These are phyloP conservation scores for Penicillium brasilianum DNA, from an alignment of 2,329 filamentous ascomycete species.

Conservation along the genomic window DNA sequence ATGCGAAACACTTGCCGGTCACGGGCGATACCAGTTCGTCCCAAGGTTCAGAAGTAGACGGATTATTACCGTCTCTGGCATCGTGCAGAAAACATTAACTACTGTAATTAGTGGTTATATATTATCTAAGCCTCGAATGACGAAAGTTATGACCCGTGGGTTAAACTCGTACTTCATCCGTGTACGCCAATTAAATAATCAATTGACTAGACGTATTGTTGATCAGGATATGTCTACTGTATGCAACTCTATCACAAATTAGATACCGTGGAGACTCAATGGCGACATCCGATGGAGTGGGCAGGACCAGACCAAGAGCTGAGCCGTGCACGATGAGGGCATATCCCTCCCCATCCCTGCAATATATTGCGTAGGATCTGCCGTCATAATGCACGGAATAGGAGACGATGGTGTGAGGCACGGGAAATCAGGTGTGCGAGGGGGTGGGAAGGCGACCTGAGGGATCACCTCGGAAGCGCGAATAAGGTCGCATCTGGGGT, in stretches of 20 bases:
- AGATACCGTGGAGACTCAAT: neutral
- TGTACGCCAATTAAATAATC: neutral
- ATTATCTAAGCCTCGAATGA: neutral
- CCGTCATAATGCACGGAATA: slow-evolving; percentile 9
- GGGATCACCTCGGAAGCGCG: slow-evolving; percentile 7
- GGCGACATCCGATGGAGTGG: neutral
- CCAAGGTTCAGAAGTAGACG: neutral
- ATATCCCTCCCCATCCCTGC: slow-evolving; percentile 8
- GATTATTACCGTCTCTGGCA: neutral
- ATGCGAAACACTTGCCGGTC: slow-evolving; percentile 9
- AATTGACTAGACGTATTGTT: neutral
- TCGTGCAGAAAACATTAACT: neutral
- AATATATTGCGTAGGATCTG: slow-evolving; percentile 19
- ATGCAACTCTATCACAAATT: neutral
- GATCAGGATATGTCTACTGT: neutral
- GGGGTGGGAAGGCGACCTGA: slow-evolving; percentile 9
- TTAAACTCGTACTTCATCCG: neutral
- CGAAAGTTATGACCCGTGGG: neutral
- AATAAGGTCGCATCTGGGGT: neutral
- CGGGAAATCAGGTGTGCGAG: neutral
- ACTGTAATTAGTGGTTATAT: neutral
- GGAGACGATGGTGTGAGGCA: neutral
- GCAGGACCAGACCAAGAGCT: slow-evolving; percentile 12
- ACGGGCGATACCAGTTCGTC: slow-evolving; percentile 18
- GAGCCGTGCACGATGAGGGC: slow-evolving; percentile 23